Base-by-base conservation (phyloP, 2,329 filamentous ascomycete species). In the Sclerotinia minor region DNA sequence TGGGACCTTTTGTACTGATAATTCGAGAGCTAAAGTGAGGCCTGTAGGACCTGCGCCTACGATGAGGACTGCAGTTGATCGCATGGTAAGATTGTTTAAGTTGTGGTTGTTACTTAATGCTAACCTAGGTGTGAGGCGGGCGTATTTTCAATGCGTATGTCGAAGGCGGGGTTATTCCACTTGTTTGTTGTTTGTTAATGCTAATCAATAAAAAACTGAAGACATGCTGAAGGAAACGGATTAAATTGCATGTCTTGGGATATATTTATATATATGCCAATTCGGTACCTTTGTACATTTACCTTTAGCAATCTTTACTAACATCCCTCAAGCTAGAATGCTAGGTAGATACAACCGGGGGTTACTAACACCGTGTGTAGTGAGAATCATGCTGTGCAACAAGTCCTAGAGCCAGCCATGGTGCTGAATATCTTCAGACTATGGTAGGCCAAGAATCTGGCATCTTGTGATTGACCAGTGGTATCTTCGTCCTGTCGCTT, bases 41-140 rank as follows among this genome's bases (percentile, higher is more conserved):
- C 82, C 81, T 1, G 80, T 79, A 17, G 81, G 81, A 1, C 82
- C 82, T 13, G 78, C 80, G 8, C 82, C 82, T 4, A 81, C 76
- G 49, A 83, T 80, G 7, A 84, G 74, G 35, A 83, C 79, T 41
- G 79, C 75, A 52, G 64, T 60, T 21, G 61, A 66, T 45, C 32
- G 61, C 60, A 67, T 67, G 13, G 49, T 65, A 26, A 38, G 3
- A 55, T 38, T 55, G 26, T 49, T 49, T 49, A 26, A 45, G 24
- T n/a, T 32, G 5, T 47, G 57, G 21, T 59, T 19, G 24, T 32
- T 32, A 21, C 17, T 13, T 49, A 26, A 17, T 60, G 44, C 44
- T 8, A 49, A 21, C 13, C 29, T 60, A 15, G 21, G 44, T 35
- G n/a, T 49, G 44, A 49, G 6, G 21, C 44, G 29, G 44, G 29